Conservation (phyloP, 1,139 yeast genomes). For the Oligophagozyma castellii region DNA sequence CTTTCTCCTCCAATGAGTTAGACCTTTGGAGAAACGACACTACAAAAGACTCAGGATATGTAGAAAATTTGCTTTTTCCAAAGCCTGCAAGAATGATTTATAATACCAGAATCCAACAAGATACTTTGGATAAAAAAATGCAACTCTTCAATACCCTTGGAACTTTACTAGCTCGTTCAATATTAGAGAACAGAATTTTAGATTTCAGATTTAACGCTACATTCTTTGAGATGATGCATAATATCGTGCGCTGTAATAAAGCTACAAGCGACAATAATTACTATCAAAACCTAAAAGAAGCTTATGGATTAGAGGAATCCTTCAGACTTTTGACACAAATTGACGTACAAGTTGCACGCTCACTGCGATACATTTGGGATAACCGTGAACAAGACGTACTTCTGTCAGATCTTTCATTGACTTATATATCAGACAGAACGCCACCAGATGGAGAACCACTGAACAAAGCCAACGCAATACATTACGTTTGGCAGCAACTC, state of each 20-base stretch:
- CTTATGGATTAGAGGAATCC: constrained; percentile 2
- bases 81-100: constrained; percentile 40
- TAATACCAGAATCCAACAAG: constrained; percentile 10
- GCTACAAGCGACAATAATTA: constrained; percentile 10
- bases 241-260: constrained; percentile 5
- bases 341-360: constrained; percentile 49
- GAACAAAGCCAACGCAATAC: constrained; percentile 38
- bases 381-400: constrained; percentile 25
- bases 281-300: constrained; percentile 4
- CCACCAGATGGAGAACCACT: constrained; percentile 16
- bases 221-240: constrained; percentile 42
- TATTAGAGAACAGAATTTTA: constrained; percentile 73
- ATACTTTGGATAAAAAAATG: constrained; percentile 33
- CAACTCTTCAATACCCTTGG: constrained; percentile 59
- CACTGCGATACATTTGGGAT: constrained; percentile 39
- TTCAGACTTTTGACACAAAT: constrained; percentile 22
- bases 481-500: constrained; percentile 43
- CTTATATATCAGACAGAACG: constrained; percentile 21
- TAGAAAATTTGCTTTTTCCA: constrained; percentile 59
- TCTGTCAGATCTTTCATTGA: constrained; percentile 39
- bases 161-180: constrained; percentile 71
- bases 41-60: constrained; percentile 20
- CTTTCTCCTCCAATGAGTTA: constrained; percentile 45
- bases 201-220: constrained; percentile 67
- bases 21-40: constrained; percentile 50